Conservation (phyloP, 1,284 basidiomycete genomes). For the Taiwanofungus camphoratus region DNA sequence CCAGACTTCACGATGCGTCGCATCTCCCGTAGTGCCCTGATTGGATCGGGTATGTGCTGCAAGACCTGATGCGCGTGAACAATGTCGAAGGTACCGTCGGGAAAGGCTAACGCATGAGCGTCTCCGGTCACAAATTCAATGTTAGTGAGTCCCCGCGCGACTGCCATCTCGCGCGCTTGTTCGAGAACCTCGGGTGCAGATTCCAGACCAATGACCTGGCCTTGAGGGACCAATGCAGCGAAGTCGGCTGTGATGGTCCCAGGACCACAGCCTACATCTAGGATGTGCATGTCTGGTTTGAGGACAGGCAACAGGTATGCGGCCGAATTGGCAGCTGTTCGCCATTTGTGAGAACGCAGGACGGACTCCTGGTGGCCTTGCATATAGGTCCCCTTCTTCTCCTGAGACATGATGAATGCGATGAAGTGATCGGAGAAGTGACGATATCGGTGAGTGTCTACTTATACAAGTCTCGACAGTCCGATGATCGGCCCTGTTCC, state of each 20-base stretch:
- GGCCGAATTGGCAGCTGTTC: constrained; percentile 38
- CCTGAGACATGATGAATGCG: too few relatives aligned
- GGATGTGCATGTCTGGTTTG: constrained; percentile 34
- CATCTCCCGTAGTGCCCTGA: constrained; percentile 37
- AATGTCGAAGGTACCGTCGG: constrained; percentile 36
- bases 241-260: constrained; percentile 40
- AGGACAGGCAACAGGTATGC: constrained; percentile 36
- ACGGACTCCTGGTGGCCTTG: constrained; percentile 27
- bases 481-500: too few relatives aligned
- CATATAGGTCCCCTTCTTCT: too few relatives aligned
- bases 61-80: constrained; percentile 43
- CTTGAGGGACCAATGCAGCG: constrained; percentile 33
- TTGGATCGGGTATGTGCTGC: constrained; percentile 36
- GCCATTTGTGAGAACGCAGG: constrained; percentile 34
- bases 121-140: constrained; percentile 31
- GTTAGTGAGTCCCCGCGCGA: constrained; percentile 25
- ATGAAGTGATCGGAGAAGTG: too few relatives aligned
- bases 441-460: too few relatives aligned
- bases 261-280: constrained; percentile 43
- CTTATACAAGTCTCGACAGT: too few relatives aligned
- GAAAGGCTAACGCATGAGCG: constrained; percentile 27
- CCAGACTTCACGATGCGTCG: constrained; percentile 36
- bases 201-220: constrained; percentile 38
- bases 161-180: constrained; percentile 27
- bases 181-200: constrained; percentile 24